Evolutionary conservation across 73 alveolate species (phyloP).

Genomic region (Paramecium octaurelia): DNA sequence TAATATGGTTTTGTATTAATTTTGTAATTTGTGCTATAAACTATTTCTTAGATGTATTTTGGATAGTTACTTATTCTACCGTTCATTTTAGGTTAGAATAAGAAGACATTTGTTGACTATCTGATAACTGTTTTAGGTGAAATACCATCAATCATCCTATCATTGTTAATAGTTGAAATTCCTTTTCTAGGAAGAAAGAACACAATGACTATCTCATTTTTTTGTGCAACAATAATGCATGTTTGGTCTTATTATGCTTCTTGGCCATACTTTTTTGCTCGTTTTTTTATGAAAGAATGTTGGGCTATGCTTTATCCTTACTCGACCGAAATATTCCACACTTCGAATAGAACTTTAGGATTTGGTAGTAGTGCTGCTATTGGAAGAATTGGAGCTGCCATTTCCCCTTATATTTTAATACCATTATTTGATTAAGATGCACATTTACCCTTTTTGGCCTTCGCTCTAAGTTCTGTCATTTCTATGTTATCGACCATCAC

Average conservation of each 20-base stretch:
- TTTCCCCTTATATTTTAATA: slow-evolving; percentile 38
- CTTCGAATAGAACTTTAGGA: slow-evolving; percentile 60
- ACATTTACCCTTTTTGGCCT: slow-evolving; percentile 39
- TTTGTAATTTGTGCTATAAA: not conserved
- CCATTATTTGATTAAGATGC: slow-evolving; percentile 35
- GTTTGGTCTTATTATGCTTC: slow-evolving; percentile 23
- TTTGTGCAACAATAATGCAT: slow-evolving; percentile 48
- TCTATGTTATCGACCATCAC: not conserved
- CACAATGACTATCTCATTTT: slow-evolving; percentile 33
- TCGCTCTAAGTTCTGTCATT: slow-evolving; percentile 15
- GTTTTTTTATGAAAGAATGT: slow-evolving; percentile 63
- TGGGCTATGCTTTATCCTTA: slow-evolving; percentile 60
- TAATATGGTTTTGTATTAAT: slow-evolving; percentile 43
- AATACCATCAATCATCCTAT: slow-evolving; percentile 52
- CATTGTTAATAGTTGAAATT: slow-evolving; percentile 27
- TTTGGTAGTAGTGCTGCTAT: slow-evolving; percentile 57
- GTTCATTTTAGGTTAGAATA: slow-evolving; percentile 44
- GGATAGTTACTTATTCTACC: slow-evolving; percentile 57
- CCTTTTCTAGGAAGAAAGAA: slow-evolving; percentile 60
- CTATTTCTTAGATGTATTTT: slow-evolving; percentile 48
- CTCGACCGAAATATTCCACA: slow-evolving; percentile 36
- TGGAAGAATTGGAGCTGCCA: slow-evolving; percentile 55
- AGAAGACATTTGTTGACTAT: slow-evolving; percentile 48
- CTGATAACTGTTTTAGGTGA: slow-evolving; percentile 45
- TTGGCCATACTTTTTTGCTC: slow-evolving; percentile 48